Evolutionary conservation across 345 rosid genomes (phyloP).

Genomic region (Lumnitzera racemosa): DNA sequence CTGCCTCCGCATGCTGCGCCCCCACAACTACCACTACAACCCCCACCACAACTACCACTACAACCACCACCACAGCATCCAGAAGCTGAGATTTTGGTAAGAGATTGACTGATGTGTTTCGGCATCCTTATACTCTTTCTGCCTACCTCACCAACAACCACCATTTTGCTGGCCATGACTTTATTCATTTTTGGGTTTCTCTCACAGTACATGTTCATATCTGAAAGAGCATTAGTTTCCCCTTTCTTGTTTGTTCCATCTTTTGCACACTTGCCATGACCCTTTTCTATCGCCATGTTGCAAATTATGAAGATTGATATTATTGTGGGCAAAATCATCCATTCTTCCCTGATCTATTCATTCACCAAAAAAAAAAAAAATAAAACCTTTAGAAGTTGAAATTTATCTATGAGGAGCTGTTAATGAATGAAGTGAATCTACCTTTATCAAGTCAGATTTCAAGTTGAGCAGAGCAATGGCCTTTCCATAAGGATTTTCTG

Average conservation of each 20-base stretch:
- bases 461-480: conserved; percentile 14
- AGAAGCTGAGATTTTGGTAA: too few species aligned
- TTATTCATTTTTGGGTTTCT: not conserved
- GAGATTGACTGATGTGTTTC: too few species aligned
- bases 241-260: not conserved
- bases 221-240: not conserved
- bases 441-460: conserved; percentile 12
- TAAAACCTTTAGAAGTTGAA: not conserved
- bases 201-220: not conserved
- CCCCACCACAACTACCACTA: conserved; percentile 3
- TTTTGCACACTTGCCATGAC: not conserved
- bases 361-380: too few species aligned
- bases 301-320: conserved; percentile 9
- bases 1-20: not conserved
- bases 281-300: not conserved
- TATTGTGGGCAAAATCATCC: conserved; percentile 15
- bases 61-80: not conserved
- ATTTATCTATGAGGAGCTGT: not conserved
- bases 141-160: too few species aligned
- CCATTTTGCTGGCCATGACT: not conserved
- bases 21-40: conserved; percentile 1
- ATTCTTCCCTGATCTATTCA: conserved; percentile 16
- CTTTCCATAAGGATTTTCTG: conserved; percentile 13
- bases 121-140: too few species aligned
- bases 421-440: not conserved